phyloP scores from a whole-genome alignment of 2,329 filamentous ascomycete genomes.

The Sporothrix luriei region DNA sequence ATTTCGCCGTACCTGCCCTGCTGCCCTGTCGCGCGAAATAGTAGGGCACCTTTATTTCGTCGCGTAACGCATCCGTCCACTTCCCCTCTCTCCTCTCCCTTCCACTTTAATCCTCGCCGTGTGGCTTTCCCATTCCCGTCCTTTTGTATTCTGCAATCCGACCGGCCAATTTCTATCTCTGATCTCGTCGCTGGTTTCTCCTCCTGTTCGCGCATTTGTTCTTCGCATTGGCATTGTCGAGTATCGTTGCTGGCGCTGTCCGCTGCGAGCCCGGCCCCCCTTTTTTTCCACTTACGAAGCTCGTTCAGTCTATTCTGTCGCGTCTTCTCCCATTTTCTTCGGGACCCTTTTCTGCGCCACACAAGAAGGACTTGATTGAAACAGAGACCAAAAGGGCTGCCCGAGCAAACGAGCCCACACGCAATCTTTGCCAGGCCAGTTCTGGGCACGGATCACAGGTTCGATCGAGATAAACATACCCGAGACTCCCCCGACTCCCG shows the following conservation, averaged over 20 bases:
- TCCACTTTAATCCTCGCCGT: conserved; percentile 23
- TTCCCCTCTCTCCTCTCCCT: conserved; percentile 29
- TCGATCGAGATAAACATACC: not conserved
- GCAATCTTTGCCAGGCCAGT: not conserved
- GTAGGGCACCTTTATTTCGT: conserved; percentile 23
- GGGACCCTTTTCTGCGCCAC: conserved; percentile 13
- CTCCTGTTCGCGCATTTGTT: not conserved
- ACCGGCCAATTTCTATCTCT: conserved; percentile 9
- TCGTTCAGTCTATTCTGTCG: conserved; percentile 6
- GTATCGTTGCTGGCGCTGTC: conserved; percentile 22
- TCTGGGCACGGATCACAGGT: not conserved
- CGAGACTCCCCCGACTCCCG: conserved; percentile 6
- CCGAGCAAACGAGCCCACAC: conserved; percentile 13
- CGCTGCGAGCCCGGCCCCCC: conserved; percentile 16
- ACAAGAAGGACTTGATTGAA: not conserved
- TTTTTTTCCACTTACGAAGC: conserved; percentile 18
- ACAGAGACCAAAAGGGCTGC: conserved; percentile 4
- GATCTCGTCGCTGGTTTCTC: not conserved
- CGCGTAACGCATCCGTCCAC: conserved; percentile 27
- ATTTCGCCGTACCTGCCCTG: conserved; percentile 20
- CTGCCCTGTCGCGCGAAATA: conserved; percentile 30
- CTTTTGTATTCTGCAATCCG: conserved; percentile 16
- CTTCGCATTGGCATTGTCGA: conserved; percentile 10
- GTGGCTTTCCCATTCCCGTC: conserved; percentile 19
- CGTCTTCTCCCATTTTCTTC: conserved; percentile 3